These are phyloP conservation scores for Strobilomyces dryophilus DNA, from an alignment of 768 basidiomycete species.

Conservation along the genomic window DNA sequence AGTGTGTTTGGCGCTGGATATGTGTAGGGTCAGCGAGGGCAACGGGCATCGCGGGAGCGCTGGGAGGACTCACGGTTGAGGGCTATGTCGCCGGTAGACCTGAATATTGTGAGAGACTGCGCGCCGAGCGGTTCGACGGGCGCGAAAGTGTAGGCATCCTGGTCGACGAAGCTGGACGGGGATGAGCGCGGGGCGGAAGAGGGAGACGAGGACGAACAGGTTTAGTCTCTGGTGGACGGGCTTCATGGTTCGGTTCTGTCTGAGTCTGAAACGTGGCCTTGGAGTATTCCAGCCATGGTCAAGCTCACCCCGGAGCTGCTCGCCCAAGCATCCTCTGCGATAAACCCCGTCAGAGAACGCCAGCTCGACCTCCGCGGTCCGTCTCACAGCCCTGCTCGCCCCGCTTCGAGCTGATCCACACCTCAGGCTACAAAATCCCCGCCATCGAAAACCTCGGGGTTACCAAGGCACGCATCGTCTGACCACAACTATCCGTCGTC, in stretches of 20 bases:
- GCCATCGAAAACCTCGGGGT: conserved; percentile 96
- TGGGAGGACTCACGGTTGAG: conserved; percentile 53
- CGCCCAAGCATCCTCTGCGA: conserved; percentile 69
- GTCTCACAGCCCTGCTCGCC: conserved; percentile 20
- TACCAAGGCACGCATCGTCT: conserved; percentile 58
- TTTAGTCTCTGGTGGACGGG: conserved; percentile 69
- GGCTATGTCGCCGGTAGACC: conserved; percentile 70
- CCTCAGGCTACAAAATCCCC: conserved; percentile 86
- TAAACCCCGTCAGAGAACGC: conserved; percentile 84
- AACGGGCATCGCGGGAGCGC: neutral
- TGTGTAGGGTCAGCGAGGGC: neutral
- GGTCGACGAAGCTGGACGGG: conserved; percentile 56
- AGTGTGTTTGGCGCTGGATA: conserved; percentile 49
- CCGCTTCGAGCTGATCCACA: conserved; percentile 11
- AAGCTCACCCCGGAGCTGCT: conserved; percentile 95
- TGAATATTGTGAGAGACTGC: conserved; percentile 66
- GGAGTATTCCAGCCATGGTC: conserved; percentile 42
- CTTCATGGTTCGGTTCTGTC: conserved; percentile 40
- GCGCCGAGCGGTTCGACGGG: conserved; percentile 58
- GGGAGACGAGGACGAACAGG: conserved; percentile 42
- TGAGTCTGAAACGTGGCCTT: conserved; percentile 34
- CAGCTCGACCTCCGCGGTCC: conserved; percentile 88
- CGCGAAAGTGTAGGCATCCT: conserved; percentile 77
- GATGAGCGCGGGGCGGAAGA: neutral
- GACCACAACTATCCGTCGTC: conserved; percentile 14